These are phyloP conservation scores for Gamsiella multidivaricata DNA, from an alignment of 192 early-diverging fungal genomes.

Conservation along the genomic window DNA sequence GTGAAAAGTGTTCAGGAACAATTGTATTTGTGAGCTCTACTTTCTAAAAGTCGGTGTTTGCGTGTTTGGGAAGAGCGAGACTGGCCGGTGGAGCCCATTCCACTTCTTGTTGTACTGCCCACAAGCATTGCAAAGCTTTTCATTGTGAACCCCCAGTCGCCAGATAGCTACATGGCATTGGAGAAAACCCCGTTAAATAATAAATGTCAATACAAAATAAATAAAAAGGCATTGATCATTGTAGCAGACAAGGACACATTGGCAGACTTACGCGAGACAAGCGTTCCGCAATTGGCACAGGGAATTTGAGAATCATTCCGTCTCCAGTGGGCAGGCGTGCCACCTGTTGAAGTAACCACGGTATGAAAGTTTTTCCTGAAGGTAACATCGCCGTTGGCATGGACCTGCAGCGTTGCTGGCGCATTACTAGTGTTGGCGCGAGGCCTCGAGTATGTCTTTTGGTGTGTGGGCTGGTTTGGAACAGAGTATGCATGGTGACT, in stretches of 20 bases:
- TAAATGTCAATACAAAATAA: not conserved
- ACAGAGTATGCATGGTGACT: slow-evolving; percentile 16
- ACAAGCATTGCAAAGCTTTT: slow-evolving; percentile 48
- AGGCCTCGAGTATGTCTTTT: slow-evolving; percentile 40
- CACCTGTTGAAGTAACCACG: slow-evolving; percentile 24
- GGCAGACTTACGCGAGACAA: slow-evolving; percentile 42
- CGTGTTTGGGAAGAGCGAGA: slow-evolving; percentile 38
- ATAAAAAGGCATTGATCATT: too few relatives aligned
- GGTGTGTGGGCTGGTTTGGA: slow-evolving; percentile 33
- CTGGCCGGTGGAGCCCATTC: slow-evolving; percentile 40
- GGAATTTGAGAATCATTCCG: slow-evolving; percentile 45
- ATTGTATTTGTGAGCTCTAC: too few relatives aligned
- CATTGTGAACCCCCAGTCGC: slow-evolving; percentile 40
- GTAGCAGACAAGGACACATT: too few relatives aligned
- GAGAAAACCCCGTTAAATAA: not conserved
- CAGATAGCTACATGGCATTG: slow-evolving; percentile 29
- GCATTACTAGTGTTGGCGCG: not conserved
- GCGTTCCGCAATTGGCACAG: slow-evolving; percentile 39
- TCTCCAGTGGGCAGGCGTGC: slow-evolving; percentile 42
- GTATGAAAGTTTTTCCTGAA: slow-evolving; percentile 49
- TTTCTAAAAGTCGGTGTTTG: slow-evolving; percentile 37
- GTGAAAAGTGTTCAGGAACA: too few relatives aligned
- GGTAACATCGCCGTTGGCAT: slow-evolving; percentile 38
- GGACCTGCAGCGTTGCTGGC: slow-evolving; percentile 16
- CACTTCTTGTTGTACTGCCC: slow-evolving; percentile 52